Evolutionary conservation across 306 rosid genomes (phyloP), one percentile per base, ranked within the genome.

Genomic region (Acacia crassicarpa): DNA sequence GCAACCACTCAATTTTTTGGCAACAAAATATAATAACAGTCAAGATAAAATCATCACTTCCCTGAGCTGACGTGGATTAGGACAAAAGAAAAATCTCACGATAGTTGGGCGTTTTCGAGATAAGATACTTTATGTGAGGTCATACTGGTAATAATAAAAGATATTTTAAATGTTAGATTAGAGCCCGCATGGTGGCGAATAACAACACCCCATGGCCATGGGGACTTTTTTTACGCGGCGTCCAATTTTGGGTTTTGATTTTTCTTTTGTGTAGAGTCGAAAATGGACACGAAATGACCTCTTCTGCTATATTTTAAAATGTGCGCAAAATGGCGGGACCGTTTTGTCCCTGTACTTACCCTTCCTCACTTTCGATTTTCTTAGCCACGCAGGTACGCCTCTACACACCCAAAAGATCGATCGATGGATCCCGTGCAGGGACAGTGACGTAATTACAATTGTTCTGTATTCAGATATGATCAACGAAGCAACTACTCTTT

Each of bases 371-470:
- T 14, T 12, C 53, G 5, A 48, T 48, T 48, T 48, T 14, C 5
- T 38, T 38, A 38, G 41, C 41, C 0, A 38, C 41, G 41, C 41
- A 38, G 41, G 8, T 1, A 38, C 41, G 41, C 41, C 41, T 38
- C 41, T 6, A 6, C 27, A 27, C 1, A 11, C 16, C 44, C 62
- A 33, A 40, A n/a, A 40, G 46, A 45, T 30, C 32, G 16, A 61
- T 30, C 32, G 16, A 61, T 30, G 51, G 6, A 56, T 16, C 53
- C 17, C 83, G 81, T 79, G 84, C 88, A 61, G 80, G 85, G 88
- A 33, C n/a, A 49, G 1, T 12, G 59, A 17, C 6, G 89, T 86
- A 75, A 82, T 77, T 53, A 6, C 0, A 54, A 0, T 1, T 17
- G 48, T 17, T 63, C 12, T 15, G 3, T 48, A 49, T 74, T 25